phyloP scores from a whole-genome alignment of 2,329 filamentous ascomycete species.

The Fusarium devonianum region DNA sequence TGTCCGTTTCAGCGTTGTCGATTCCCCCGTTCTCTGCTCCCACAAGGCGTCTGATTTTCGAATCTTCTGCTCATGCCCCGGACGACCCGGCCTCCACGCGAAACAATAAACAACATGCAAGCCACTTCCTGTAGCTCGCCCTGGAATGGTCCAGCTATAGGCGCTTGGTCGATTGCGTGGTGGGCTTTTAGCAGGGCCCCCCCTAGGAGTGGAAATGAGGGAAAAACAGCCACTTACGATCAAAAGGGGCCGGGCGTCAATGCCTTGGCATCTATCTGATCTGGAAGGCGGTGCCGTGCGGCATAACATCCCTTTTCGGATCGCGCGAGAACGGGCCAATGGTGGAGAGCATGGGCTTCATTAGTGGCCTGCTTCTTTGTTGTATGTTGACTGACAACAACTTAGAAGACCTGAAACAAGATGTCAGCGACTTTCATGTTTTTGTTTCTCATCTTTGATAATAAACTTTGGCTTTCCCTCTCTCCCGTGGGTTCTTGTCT shows the following conservation, averaged over 20 bases:
- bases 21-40: background rate
- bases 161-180: background rate
- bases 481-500: background rate
- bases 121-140: conserved; percentile 24
- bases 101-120: conserved; percentile 24
- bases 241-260: background rate
- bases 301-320: conserved; percentile 10
- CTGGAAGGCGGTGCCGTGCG: conserved; percentile 5
- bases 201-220: conserved; percentile 30
- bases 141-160: conserved; percentile 16
- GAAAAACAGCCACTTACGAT: conserved; percentile 20
- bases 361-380: background rate
- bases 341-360: too few relatives aligned
- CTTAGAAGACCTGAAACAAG: conserved; percentile 6
- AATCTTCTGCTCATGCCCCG: conserved; percentile 9
- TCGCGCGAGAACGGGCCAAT: background rate
- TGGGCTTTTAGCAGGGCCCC: conserved; percentile 1
- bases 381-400: background rate
- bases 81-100: conserved; percentile 28
- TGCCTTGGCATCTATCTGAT: background rate
- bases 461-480: background rate
- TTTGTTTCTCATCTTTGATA: background rate
- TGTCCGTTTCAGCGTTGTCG: conserved; percentile 10
- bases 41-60: background rate
- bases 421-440: background rate